Evolutionary conservation across 768 basidiomycete genomes (phyloP), one percentile per base, ranked within the genome.

Genomic region (Boletus barrowsii): DNA sequence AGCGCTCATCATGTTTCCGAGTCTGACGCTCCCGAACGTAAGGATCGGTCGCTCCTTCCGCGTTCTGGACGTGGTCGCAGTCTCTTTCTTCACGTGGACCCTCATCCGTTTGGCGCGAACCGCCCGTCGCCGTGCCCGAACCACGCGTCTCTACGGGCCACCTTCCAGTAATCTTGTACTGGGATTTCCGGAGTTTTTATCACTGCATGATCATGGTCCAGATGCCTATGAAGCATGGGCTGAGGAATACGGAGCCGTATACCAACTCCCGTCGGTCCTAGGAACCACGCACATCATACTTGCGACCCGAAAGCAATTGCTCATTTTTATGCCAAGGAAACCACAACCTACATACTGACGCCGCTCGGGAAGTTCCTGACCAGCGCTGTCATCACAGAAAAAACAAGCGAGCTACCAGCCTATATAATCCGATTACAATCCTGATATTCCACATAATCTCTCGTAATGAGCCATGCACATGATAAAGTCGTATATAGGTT

Each of bases 261-360:
- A 69, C 59, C 50, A 66, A 17, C 52, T 82, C 7, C 77, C 81
- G 3, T 68, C 65, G 5, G 63, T 67, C 1, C 57, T 82, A 4
- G 79, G 78, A 4, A 64, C 70, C 2, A 61, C 56, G 3, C 59
- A 64, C 17, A 60, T 81, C 17, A 59, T 80, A 4, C 53, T 83
- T 70, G 72, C 46, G 80, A 81, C 48, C 75, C 78, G 2, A 80
- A 75, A 64, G 81, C 83, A 0, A 68, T 79, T 22, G 71, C 75
- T 1, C 79, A 84, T 57, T 78, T 81, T 55, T 81, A 77, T 56
- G 69, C 79, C 3, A 75, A 67, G 54, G 82, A 84, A 54, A 81
- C 82, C 0, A 79, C 58, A n/a, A 61, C 68, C 0, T 72, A 73
- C 44, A 49, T 62, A 20, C 40, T 56, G 30, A 72, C 60, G 32